These are phyloP conservation scores for Pisolithus albus DNA, from an alignment of 768 basidiomycete species.

Conservation along the genomic window DNA sequence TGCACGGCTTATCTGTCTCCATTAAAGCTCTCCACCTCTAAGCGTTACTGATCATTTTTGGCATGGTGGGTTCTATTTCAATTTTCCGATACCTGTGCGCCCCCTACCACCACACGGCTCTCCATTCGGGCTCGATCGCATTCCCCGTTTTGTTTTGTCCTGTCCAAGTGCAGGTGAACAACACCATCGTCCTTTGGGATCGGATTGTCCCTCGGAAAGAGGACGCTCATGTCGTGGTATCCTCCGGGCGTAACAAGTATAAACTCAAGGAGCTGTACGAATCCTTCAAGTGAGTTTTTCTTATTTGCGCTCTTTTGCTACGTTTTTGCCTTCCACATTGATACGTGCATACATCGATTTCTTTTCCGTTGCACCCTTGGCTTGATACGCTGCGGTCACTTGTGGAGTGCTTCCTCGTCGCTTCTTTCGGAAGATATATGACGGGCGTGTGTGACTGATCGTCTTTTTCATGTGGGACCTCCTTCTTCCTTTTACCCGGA, in stretches of 20 bases:
- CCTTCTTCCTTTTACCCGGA: too few relatives aligned
- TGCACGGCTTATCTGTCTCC: neutral
- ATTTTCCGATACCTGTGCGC: neutral
- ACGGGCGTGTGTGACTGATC: too few relatives aligned
- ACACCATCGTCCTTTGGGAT: constrained; percentile 88
- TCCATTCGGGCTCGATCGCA: constrained; percentile 1
- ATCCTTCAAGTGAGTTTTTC: constrained; percentile 59
- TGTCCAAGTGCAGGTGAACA: constrained; percentile 42
- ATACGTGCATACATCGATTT: too few relatives aligned
- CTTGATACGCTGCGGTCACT: neutral
- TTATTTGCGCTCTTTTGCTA: constrained; percentile 1
- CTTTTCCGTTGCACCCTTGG: too few relatives aligned
- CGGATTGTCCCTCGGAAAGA: constrained; percentile 78
- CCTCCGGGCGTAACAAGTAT: constrained; percentile 70
- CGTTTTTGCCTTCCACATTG: neutral
- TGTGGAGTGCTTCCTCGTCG: too few relatives aligned
- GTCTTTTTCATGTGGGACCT: too few relatives aligned
- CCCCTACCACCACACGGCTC: too few relatives aligned
- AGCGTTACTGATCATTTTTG: neutral
- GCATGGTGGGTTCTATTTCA: neutral
- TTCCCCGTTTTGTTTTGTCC: neutral
- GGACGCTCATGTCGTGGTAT: constrained; percentile 51
- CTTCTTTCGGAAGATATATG: too few relatives aligned
- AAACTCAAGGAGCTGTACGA: constrained; percentile 67
- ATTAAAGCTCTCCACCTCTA: neutral